Evolutionary conservation across 2,329 filamentous ascomycete genomes (phyloP).

Genomic region (Ceratocystis albifundus): DNA sequence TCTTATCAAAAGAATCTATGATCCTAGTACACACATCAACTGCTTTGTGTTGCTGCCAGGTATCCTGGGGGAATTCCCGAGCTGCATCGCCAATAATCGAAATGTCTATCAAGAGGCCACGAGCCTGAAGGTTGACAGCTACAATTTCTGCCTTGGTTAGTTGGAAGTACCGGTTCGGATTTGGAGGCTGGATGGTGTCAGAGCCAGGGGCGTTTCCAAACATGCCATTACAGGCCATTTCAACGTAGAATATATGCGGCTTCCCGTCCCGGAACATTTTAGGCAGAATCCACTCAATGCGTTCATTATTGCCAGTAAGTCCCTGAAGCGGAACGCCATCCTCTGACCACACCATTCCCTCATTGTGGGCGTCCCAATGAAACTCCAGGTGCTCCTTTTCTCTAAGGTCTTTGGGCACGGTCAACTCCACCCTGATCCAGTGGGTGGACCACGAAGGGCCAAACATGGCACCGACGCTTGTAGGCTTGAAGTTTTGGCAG

Average conservation of each 20-base stretch:
- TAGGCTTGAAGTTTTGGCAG: conserved; percentile 48
- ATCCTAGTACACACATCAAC: conserved; percentile 74
- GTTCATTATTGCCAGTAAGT: conserved; percentile 77
- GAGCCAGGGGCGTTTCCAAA: conserved; percentile 83
- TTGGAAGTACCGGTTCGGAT: conserved; percentile 69
- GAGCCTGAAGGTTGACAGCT: conserved; percentile 74
- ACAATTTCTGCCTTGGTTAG: conserved; percentile 73
- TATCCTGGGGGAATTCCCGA: conserved; percentile 76
- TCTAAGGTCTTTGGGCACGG: conserved; percentile 58
- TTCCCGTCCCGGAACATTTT: conserved; percentile 70
- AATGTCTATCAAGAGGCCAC: conserved; percentile 78
- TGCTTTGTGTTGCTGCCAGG: conserved; percentile 80
- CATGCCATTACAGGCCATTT: conserved; percentile 98
- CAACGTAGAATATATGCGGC: conserved; percentile 82
- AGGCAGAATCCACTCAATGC: conserved; percentile 84
- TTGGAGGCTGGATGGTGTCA: conserved; percentile 77
- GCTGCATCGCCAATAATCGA: conserved; percentile 94
- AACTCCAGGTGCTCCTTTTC: conserved; percentile 80
- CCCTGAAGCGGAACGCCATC: conserved; percentile 86
- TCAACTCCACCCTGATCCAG: conserved; percentile 82
- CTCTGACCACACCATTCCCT: conserved; percentile 87
- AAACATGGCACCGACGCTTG: conserved; percentile 65
- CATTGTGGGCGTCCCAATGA: conserved; percentile 90
- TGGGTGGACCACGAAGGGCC: conserved; percentile 96
- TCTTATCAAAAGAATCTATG: conserved; percentile 78